phyloP scores from a whole-genome alignment of 306 rosid species.

The Lablab purpureus region DNA sequence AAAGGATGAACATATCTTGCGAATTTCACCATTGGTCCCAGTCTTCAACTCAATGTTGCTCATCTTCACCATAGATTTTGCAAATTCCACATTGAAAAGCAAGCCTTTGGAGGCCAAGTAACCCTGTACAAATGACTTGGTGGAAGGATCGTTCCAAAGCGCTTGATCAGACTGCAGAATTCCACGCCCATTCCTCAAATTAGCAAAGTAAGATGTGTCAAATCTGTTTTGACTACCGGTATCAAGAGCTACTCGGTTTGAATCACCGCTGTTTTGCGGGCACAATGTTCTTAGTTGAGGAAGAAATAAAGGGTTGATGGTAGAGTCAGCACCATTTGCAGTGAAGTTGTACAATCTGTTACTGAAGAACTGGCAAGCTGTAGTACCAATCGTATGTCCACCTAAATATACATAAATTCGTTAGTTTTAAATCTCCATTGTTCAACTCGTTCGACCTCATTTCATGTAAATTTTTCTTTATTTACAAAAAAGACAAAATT shows the following conservation, averaged over 20 bases:
- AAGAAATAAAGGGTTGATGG: conserved; percentile 57
- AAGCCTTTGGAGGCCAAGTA: conserved; percentile 44
- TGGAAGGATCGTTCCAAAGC: conserved; percentile 69
- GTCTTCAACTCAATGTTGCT: conserved; percentile 62
- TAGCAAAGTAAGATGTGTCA: conserved; percentile 54
- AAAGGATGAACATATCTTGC: conserved; percentile 58
- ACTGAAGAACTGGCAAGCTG: conserved; percentile 58
- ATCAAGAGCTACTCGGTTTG: conserved; percentile 59
- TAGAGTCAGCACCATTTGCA: conserved; percentile 56
- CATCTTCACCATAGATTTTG: conserved; percentile 72
- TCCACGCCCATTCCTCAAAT: conserved; percentile 56
- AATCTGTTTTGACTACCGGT: conserved; percentile 52
- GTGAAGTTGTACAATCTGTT: conserved; percentile 64
- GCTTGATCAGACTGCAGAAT: conserved; percentile 66
- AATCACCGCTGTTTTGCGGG: conserved; percentile 53
- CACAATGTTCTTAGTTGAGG: conserved; percentile 60
- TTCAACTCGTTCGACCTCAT: background rate
- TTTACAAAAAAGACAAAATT: background rate
- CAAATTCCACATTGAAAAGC: conserved; percentile 58
- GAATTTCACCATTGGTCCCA: conserved; percentile 63
- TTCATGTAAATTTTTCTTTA: background rate
- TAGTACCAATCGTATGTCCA: conserved; percentile 70
- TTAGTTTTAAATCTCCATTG: background rate
- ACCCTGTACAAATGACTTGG: conserved; percentile 54
- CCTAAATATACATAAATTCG: conserved; percentile 37